These are phyloP conservation scores for Hericium coralloides DNA, from an alignment of 768 basidiomycete genomes.

Conservation along the genomic window DNA sequence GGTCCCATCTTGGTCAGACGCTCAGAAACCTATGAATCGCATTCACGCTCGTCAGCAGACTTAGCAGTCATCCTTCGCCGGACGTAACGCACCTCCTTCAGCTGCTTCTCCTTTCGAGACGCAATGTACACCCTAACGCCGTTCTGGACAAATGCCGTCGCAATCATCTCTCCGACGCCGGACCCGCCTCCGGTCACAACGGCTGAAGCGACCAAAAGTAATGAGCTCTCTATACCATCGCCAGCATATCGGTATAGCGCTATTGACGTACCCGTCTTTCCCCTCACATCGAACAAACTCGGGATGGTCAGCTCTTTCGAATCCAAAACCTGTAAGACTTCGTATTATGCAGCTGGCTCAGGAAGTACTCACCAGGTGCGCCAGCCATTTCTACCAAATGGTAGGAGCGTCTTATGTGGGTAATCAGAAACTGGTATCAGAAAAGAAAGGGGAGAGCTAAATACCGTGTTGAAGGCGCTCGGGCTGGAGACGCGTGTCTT, in stretches of 20 bases:
- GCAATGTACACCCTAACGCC: constrained; percentile 89
- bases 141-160: constrained; percentile 72
- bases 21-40: constrained; percentile 29
- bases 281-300: constrained; percentile 12
- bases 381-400: no score
- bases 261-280: constrained; percentile 10
- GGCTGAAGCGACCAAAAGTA: constrained; percentile 28
- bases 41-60: constrained; percentile 7
- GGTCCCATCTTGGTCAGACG: constrained; percentile 53
- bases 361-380: no score
- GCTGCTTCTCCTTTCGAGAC: constrained; percentile 68
- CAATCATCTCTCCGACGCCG: constrained; percentile 82
- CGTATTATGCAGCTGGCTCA: no score
- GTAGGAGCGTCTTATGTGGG: no score
- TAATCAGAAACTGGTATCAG: no score
- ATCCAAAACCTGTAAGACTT: no score
- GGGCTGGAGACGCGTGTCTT: no score
- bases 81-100: constrained; percentile 48
- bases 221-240: background rate
- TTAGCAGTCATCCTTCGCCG: background rate
- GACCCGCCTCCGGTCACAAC: constrained; percentile 80
- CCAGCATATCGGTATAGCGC: background rate
- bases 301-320: constrained; percentile 7
- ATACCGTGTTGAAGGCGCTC: no score
- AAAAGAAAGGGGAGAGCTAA: no score